Base-by-base conservation (phyloP, 2,329 filamentous ascomycete species). In the Leptographium flavum region DNA sequence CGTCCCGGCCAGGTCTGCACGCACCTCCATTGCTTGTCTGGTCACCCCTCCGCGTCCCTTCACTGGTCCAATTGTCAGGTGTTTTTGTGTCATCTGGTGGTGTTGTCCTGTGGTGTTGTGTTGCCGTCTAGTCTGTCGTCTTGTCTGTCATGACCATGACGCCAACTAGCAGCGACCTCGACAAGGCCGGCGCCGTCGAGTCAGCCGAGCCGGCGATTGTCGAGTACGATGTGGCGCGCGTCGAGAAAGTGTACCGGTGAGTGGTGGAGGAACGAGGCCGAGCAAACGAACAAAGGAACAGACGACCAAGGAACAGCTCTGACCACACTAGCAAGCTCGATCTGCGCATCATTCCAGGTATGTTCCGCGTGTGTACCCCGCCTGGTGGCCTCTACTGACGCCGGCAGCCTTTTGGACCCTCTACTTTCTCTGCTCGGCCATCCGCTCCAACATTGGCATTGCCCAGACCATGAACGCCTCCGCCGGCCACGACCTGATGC, bases 401-500 rank as follows among this genome's bases (percentile, higher is more conserved):
- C n/a, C 22, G 6, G 5, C 9, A 14, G 85, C 87, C 27, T 90
- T 94, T 62, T 94, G 87, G 87, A 62, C 81, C 15, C 72, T 94
- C 15, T 94, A 94, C 66, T 94, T 94, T 59, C 74, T 94, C 52
- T 92, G 86, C 69, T 92, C 87, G 0, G 87, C 86, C 49, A 92
- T 94, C 56, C 80, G 87, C 43, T 92, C 86, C 56, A 94, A 93
- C 63, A 85, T 94, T 52, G 87, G 87, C 50, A 79, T 94, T 53
- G 84, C 87, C n/a, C 86, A 94, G 65, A 94, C 87, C 2, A 94
- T 94, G 87, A 94, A 94, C 63, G 63, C 63, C 27, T 63, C 71
- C 17, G 63, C 73, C 36, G 71, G 74, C 30, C 86, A 94, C 58
- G 81, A 92, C 57, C 75, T 94, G n/a, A 74, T 74, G 53, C 74